Evolutionary conservation across 2,329 filamentous ascomycete genomes (phyloP).

Genomic region (Colletotrichum sojae): DNA sequence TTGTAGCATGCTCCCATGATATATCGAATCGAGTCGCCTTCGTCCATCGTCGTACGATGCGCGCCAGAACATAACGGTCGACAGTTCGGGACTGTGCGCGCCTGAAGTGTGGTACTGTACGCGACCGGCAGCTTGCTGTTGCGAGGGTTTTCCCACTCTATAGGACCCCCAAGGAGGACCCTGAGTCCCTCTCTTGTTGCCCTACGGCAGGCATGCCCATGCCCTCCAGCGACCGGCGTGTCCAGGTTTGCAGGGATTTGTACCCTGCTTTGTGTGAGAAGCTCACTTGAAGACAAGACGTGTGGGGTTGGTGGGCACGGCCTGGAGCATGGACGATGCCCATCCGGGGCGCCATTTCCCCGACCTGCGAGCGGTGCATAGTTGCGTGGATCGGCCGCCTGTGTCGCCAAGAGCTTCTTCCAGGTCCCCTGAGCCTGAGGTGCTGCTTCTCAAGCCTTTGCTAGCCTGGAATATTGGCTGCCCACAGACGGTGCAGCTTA

Average conservation of each 20-base stretch:
- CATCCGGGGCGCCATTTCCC: constrained; percentile 29
- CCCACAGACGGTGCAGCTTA: constrained; percentile 24
- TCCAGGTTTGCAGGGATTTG: constrained; percentile 28
- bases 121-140: neutral
- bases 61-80: neutral
- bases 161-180: constrained; percentile 5
- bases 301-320: constrained; percentile 38
- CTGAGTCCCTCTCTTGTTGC: constrained; percentile 20
- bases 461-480: neutral
- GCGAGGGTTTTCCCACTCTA: neutral
- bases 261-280: neutral
- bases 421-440: neutral
- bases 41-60: constrained; percentile 20
- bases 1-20: constrained; percentile 17
- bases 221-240: constrained; percentile 21
- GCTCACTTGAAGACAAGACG: constrained; percentile 35
- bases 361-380: constrained; percentile 2
- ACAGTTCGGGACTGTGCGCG: constrained; percentile 3
- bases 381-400: constrained; percentile 35
- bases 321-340: constrained; percentile 32
- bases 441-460: constrained; percentile 7
- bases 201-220: constrained; percentile 35
- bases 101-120: neutral
- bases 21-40: neutral
- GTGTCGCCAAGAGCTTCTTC: constrained; percentile 26